Percentiles rank a stretch among this genome's conserved stretches.
phyloP scores from a whole-genome alignment of 768 basidiomycete genomes.

The Jaapia argillacea region DNA sequence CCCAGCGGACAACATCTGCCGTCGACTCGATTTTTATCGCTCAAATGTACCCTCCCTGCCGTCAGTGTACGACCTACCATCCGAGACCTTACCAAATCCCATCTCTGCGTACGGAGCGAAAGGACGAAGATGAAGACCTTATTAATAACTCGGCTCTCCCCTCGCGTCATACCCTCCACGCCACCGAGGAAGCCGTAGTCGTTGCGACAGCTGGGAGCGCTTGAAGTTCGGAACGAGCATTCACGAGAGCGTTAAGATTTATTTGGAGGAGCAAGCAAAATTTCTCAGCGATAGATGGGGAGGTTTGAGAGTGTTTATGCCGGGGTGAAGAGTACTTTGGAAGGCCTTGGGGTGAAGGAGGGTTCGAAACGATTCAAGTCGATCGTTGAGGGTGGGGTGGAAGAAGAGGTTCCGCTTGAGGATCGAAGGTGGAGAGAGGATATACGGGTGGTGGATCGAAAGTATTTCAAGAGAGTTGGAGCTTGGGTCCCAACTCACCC shows the following conservation, averaged over 20 bases:
- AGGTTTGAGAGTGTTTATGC: conserved; percentile 75
- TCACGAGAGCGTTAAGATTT: conserved; percentile 91
- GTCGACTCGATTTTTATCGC: conserved; percentile 67
- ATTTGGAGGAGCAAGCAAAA: conserved; percentile 98
- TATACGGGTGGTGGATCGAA: conserved; percentile 65
- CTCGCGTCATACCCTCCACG: conserved; percentile 63
- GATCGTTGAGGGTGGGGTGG: conserved; percentile 58
- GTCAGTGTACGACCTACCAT: conserved; percentile 78
- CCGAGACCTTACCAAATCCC: conserved; percentile 75
- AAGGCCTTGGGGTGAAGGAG: conserved; percentile 71
- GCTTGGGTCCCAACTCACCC: conserved; percentile 75
- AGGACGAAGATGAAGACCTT: conserved; percentile 84
- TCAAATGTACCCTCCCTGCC: conserved; percentile 70
- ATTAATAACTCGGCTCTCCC: conserved; percentile 93
- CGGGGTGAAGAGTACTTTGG: conserved; percentile 69
- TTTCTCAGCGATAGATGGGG: conserved; percentile 84
- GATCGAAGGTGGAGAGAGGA: conserved; percentile 70
- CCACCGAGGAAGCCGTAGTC: conserved; percentile 72
- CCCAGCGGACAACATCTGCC: conserved; percentile 52
- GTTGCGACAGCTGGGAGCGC: conserved; percentile 74
- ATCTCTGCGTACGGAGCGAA: conserved; percentile 68
- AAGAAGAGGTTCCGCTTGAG: conserved; percentile 60
- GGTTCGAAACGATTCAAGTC: conserved; percentile 58
- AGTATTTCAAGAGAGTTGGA: conserved; percentile 60
- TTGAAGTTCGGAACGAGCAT: conserved; percentile 94